These are phyloP conservation scores for Diversispora eburnea DNA, from an alignment of 192 early-diverging fungal genomes.

Conservation along the genomic window DNA sequence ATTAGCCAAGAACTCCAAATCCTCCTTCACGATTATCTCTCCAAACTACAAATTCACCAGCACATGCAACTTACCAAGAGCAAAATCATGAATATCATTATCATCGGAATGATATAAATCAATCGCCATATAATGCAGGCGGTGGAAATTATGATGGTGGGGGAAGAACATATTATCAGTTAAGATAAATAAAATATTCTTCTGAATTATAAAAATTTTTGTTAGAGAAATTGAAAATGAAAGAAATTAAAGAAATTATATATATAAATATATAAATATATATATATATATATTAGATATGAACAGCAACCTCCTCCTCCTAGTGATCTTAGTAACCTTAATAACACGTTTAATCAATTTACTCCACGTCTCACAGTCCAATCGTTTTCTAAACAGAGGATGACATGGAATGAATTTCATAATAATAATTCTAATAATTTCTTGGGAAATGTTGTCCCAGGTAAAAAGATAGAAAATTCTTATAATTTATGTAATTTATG, in stretches of 20 bases:
- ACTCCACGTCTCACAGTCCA: neutral
- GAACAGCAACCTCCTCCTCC: neutral
- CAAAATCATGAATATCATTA: neutral
- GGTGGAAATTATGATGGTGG: neutral
- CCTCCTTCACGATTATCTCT: slow-evolving; percentile 14
- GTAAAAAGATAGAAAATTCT: neutral
- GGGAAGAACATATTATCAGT: too few relatives aligned
- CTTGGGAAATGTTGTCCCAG: neutral
- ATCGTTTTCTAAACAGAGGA: slow-evolving; percentile 5
- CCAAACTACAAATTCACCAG: neutral
- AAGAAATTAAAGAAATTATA: neutral
- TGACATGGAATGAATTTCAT: slow-evolving; percentile 9
- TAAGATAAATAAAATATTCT: neutral
- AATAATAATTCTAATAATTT: neutral
- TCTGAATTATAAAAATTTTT: neutral
- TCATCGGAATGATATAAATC: neutral
- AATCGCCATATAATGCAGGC: neutral
- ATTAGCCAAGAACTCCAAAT: slow-evolving; percentile 11
- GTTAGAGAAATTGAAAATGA: neutral
- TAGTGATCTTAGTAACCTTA: neutral
- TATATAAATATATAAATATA: too few relatives aligned
- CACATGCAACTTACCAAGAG: neutral
- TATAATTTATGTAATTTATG: neutral
- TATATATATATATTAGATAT: too few relatives aligned
- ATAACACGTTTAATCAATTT: neutral